These are phyloP conservation scores for Brassica rapa DNA, from an alignment of 345 rosid genomes.

Conservation along the genomic window DNA sequence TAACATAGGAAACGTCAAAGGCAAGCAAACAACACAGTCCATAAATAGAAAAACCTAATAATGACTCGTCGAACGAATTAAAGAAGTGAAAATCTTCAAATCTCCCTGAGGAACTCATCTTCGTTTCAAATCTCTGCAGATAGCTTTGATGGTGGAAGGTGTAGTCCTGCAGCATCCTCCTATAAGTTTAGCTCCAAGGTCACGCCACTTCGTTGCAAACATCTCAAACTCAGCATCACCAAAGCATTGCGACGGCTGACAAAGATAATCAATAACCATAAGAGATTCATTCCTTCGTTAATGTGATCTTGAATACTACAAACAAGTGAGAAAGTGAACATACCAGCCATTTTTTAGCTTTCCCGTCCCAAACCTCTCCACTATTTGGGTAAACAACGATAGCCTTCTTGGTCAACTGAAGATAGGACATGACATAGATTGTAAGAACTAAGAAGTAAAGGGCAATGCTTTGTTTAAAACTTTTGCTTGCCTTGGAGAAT, in stretches of 20 bases:
- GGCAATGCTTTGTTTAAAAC: background rate
- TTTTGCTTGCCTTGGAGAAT: slow-evolving; percentile 56
- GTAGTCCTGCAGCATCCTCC: slow-evolving; percentile 92
- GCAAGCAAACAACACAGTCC: slow-evolving; percentile 23
- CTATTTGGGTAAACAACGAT: slow-evolving; percentile 88
- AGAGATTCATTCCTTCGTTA: background rate
- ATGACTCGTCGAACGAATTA: slow-evolving; percentile 14
- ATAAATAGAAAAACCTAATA: slow-evolving; percentile 4
- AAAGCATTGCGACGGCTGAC: slow-evolving; percentile 81
- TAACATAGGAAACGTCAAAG: slow-evolving; percentile 13
- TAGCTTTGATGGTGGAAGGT: slow-evolving; percentile 67
- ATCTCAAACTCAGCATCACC: slow-evolving; percentile 66
- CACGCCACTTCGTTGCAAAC: slow-evolving; percentile 68
- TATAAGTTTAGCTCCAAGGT: slow-evolving; percentile 76
- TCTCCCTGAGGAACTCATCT: slow-evolving; percentile 29
- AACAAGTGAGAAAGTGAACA: slow-evolving; percentile 28
- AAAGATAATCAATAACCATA: background rate
- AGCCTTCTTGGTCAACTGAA: slow-evolving; percentile 69
- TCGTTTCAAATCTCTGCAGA: slow-evolving; percentile 58
- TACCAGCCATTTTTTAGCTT: slow-evolving; percentile 89
- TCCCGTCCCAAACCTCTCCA: slow-evolving; percentile 91
- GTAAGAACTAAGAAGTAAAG: slow-evolving; percentile 1
- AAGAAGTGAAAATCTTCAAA: background rate
- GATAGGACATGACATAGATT: background rate
- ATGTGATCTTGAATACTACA: background rate